Evolutionary conservation across 1,284 basidiomycete genomes (phyloP).

Genomic region (Phaffia rhodozyma): DNA sequence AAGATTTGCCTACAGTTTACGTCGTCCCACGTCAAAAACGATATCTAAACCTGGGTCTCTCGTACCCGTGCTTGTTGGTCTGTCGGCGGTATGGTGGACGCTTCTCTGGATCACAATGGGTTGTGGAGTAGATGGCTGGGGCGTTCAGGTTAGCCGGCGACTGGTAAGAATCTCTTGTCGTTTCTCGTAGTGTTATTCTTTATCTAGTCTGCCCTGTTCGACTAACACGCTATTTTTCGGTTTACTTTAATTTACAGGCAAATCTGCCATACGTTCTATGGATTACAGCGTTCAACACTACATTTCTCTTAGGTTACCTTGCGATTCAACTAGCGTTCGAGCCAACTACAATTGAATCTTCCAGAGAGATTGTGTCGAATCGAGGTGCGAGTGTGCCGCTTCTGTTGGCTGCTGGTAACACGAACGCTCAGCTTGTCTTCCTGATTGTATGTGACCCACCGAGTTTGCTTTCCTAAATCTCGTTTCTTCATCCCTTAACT

Average conservation of each 20-base stretch:
- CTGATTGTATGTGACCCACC: conserved; percentile 52
- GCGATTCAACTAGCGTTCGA: conserved; percentile 60
- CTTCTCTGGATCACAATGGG: conserved; percentile 40
- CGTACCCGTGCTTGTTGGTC: conserved; percentile 10
- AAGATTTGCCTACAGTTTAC: conserved; percentile 26
- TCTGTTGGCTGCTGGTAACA: conserved; percentile 69
- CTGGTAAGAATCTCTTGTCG: conserved; percentile 44
- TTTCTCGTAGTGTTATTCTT: conserved; percentile 12
- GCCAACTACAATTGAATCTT: conserved; percentile 36
- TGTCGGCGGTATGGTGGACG: conserved; percentile 47
- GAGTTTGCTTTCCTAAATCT: background rate
- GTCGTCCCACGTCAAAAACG: background rate
- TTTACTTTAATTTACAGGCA: conserved; percentile 41
- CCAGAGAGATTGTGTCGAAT: background rate
- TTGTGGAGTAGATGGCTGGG: conserved; percentile 22
- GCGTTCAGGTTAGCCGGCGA: conserved; percentile 51
- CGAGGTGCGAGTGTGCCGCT: conserved; percentile 38
- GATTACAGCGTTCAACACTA: conserved; percentile 78
- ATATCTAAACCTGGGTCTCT: background rate
- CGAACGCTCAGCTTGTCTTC: conserved; percentile 67
- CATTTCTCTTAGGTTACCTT: conserved; percentile 72
- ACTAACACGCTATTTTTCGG: conserved; percentile 1
- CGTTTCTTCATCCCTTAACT: background rate
- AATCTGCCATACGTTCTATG: conserved; percentile 83
- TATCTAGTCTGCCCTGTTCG: background rate